Evolutionary conservation across 2,329 filamentous ascomycete species (phyloP).

Genomic region (Fusarium chaquense): DNA sequence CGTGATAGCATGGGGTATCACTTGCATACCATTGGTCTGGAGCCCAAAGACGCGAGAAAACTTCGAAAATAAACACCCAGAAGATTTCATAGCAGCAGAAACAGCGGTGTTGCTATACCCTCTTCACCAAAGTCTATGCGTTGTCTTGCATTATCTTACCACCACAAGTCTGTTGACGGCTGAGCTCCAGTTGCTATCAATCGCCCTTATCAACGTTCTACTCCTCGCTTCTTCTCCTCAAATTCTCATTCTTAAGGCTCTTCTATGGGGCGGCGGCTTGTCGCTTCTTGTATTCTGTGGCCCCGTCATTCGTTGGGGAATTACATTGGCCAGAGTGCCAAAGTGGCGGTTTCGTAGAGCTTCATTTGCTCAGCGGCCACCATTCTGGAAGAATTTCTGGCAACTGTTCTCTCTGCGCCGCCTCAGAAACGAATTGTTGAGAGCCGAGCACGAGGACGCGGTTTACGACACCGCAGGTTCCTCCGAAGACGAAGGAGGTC

Average conservation of each 20-base stretch:
- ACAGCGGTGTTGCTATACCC: constrained; percentile 78
- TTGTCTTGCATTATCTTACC: constrained; percentile 81
- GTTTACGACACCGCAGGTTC: constrained; percentile 50
- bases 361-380: constrained; percentile 53
- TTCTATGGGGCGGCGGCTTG: constrained; percentile 88
- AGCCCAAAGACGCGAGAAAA: constrained; percentile 31
- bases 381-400: constrained; percentile 55
- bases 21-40: constrained; percentile 73
- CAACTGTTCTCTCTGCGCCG: constrained; percentile 60
- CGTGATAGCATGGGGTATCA: constrained; percentile 81
- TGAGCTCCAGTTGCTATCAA: constrained; percentile 88
- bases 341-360: constrained; percentile 86
- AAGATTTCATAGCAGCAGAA: constrained; percentile 63
- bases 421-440: constrained; percentile 57
- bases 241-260: constrained; percentile 82
- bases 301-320: constrained; percentile 82
- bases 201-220: constrained; percentile 83
- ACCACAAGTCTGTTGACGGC: constrained; percentile 89
- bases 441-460: constrained; percentile 49
- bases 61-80: constrained; percentile 52
- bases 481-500: constrained; percentile 50
- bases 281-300: constrained; percentile 79
- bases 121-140: constrained; percentile 81
- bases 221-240: constrained; percentile 85
- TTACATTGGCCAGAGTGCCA: constrained; percentile 87